Conservation (phyloP, 306 rosid genomes). For the Astragalus membranaceus region DNA sequence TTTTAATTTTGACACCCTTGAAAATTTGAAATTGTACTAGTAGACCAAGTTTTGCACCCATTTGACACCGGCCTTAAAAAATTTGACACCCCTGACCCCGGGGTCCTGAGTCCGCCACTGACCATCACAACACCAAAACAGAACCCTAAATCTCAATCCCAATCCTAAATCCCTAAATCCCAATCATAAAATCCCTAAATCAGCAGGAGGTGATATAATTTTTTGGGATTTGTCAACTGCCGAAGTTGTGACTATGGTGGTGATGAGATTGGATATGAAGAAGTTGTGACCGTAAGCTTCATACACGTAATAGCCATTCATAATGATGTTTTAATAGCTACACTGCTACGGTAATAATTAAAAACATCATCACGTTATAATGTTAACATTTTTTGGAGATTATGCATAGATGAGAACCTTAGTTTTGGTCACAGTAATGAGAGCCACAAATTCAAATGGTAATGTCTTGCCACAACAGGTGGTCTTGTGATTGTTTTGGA, state of each 20-base stretch:
- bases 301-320: conserved; percentile 12
- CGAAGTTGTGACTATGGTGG: conserved; percentile 84
- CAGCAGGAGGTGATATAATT: conserved; percentile 92
- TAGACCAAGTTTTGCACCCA: no score
- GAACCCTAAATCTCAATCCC: no score
- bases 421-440: conserved; percentile 1
- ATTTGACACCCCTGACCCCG: no score
- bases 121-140: no score
- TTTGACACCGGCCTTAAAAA: no score
- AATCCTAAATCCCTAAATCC: no score
- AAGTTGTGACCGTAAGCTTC: conserved; percentile 63
- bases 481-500: conserved; percentile 3
- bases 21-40: no score
- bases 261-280: conserved; percentile 73
- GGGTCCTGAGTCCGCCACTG: no score
- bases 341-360: background rate
- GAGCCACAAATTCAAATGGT: background rate
- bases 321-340: conserved; percentile 15
- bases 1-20: no score
- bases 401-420: background rate
- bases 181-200: no score
- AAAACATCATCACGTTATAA: background rate
- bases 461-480: background rate
- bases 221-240: conserved; percentile 70
- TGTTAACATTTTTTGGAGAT: conserved; percentile 9